Conservation (phyloP, 495 filamentous ascomycete species). For the Achaetomiella virescens region DNA sequence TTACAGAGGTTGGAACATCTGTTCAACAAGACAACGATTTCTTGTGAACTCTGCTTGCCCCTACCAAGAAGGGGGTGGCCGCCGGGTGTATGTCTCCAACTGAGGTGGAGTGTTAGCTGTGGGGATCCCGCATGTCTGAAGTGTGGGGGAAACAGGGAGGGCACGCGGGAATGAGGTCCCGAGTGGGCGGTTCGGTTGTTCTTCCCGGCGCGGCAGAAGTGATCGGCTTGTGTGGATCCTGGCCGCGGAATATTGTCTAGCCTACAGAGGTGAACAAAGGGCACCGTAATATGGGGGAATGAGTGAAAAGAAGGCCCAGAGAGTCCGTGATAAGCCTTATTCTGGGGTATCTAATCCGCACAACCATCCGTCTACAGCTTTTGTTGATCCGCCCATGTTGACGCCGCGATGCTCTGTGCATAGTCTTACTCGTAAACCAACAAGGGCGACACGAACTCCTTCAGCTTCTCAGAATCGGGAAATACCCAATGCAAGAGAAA, state of each 20-base stretch:
- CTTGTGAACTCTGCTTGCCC: too few relatives aligned
- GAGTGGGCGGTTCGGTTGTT: neutral
- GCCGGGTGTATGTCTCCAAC: too few relatives aligned
- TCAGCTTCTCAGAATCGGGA: too few relatives aligned
- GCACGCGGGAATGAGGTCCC: neutral
- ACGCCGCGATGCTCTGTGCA: neutral
- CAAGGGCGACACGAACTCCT: too few relatives aligned
- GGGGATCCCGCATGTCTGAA: too few relatives aligned
- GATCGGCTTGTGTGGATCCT: neutral
- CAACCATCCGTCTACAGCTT: neutral
- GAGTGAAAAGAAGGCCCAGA: neutral
- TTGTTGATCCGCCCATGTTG: neutral
- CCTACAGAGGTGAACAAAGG: neutral
- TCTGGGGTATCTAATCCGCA: conserved; percentile 11
- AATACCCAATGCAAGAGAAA: neutral
- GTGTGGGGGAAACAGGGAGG: too few relatives aligned
- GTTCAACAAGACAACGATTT: too few relatives aligned
- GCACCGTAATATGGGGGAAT: neutral
- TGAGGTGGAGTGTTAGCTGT: too few relatives aligned
- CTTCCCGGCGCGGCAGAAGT: neutral
- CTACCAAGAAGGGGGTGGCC: too few relatives aligned
- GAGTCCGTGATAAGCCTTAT: neutral
- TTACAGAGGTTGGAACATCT: too few relatives aligned
- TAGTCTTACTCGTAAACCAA: too few relatives aligned
- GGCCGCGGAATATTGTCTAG: neutral